These are phyloP conservation scores for Aspergillus incahuasiensis DNA, from an alignment of 495 filamentous ascomycete genomes.

Conservation along the genomic window DNA sequence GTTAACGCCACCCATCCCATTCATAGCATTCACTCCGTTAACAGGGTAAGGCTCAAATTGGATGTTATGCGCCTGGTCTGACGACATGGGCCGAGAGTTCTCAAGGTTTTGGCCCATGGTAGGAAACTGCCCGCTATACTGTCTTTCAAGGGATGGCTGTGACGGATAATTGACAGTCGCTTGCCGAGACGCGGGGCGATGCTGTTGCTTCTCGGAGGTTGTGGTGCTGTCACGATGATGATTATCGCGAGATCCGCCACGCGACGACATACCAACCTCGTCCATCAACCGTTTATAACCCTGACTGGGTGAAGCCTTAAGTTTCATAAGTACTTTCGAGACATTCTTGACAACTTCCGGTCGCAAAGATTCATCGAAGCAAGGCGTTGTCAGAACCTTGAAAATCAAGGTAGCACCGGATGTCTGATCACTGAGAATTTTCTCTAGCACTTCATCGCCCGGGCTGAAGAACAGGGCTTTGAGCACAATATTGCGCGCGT, in stretches of 20 bases:
- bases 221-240: constrained; percentile 36
- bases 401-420: constrained; percentile 96
- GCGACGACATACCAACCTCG: constrained; percentile 80
- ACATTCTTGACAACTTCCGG: constrained; percentile 86
- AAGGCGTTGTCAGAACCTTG: constrained; percentile 95
- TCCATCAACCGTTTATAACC: constrained; percentile 99
- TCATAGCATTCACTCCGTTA: constrained; percentile 31
- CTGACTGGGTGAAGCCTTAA: constrained; percentile 91
- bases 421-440: constrained; percentile 83
- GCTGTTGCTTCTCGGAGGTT: constrained; percentile 43
- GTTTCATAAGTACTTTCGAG: constrained; percentile 76
- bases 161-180: constrained; percentile 37
- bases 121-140: constrained; percentile 44
- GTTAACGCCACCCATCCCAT: constrained; percentile 21
- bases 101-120: constrained; percentile 37
- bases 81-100: constrained; percentile 30
- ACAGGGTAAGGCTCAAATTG: constrained; percentile 42
- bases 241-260: constrained; percentile 46
- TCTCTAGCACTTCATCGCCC: constrained; percentile 81
- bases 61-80: constrained; percentile 36
- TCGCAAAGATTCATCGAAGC: constrained; percentile 91
- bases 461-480: constrained; percentile 92
- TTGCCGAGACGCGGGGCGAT: constrained; percentile 47
- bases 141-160: constrained; percentile 43
- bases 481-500: constrained; percentile 87